Base-by-base conservation (phyloP, 371 early-diverging fungal genomes). In the Circinella minor region DNA sequence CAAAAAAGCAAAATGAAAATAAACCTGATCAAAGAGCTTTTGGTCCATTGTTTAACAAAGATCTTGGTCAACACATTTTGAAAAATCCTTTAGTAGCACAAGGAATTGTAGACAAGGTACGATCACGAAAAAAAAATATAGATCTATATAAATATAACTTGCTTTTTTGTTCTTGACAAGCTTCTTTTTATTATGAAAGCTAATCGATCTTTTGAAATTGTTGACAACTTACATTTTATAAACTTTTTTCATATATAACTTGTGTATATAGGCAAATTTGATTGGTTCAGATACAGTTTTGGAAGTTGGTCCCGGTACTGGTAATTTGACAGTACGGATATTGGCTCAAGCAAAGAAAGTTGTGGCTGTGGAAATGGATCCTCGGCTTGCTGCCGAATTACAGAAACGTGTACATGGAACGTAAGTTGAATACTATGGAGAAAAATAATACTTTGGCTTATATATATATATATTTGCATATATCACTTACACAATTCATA, bases 231-330 rank as follows among this genome's bases (percentile, higher is more conserved):
- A 15, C 17, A 39, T 54, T 65, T 36, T 20, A 66, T 48, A 46
- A 27, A 54, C 13, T 17, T 13, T 13, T 9, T 51, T 51, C 15
- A n/a, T 51, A 59, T 15, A 18, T 11, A 67, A 51, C n/a, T 3
- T 1, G 37, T 65, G 11, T 20, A 36, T 39, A 4, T 82, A 94
- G 93, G 98, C 99, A 8, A 86, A 83, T 51, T 81, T 99, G 55
- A 91, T 95, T 71, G 86, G 93, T 37, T 96, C 99, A 4, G 99
- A 99, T 81, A 92, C 91, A 4, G 98, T 99, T 9, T 90, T 99
- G 20, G 99, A 99, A 89, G 93, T 99, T 64, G 99, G 99, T 81
- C 99, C 99, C 11, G 99, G 99, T 87, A 99, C 99, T n/a, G 99
- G 99, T 81, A 99, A 99, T 84, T 89, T 99, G 77, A 98, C 99